Base-by-base conservation (phyloP, 371 early-diverging fungal genomes). In the Syncephalastrum racemosum region DNA sequence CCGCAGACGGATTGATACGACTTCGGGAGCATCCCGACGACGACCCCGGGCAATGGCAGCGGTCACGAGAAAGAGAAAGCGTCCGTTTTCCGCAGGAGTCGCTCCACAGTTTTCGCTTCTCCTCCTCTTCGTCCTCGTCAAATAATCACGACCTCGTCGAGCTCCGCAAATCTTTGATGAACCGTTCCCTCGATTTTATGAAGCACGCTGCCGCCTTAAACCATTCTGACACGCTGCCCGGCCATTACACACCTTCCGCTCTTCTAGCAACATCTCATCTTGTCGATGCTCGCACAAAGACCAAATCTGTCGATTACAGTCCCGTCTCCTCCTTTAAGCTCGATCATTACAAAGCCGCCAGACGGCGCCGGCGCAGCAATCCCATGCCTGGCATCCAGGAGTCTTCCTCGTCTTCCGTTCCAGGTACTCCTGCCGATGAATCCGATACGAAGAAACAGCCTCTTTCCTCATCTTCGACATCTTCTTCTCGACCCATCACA, bases 81-180 rank as follows among this genome's bases (percentile, higher is more conserved):
- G 53, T 67, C 23, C 65, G 73, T 50, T 79, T 74, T 56, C 72
- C 79, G 24, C 75, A 79, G 50, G 81, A 83, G 52, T 83, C 85
- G 3, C 55, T 84, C 6, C 85, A 83, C 54, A 81, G 81, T 22
- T 83, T 71, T 63, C 73, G 71, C 12, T 83, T 83, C 59, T 72
- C 82, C 20, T 58, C 59, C 31, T 42, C 59, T 16, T 48, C 36
- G n/a, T 71, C 64, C n/a, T 56, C 45, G 12, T 50, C 59, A 6
- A 63, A 52, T 27, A 56, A 48, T 10, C 46, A 53, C 20, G 64
- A 63, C 46, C 27, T 73, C 25, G 61, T 66, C 1, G 80, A 75
- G 43, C 64, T 68, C 40, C 61, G 77, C 24, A 65, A 75, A 48
- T 70, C 72, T 44, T 67, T 75, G 53, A 71, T 77, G 64, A 69